Evolutionary conservation across 139 green algal species (phyloP).

Genomic region (Coccomyxa sp.): DNA sequence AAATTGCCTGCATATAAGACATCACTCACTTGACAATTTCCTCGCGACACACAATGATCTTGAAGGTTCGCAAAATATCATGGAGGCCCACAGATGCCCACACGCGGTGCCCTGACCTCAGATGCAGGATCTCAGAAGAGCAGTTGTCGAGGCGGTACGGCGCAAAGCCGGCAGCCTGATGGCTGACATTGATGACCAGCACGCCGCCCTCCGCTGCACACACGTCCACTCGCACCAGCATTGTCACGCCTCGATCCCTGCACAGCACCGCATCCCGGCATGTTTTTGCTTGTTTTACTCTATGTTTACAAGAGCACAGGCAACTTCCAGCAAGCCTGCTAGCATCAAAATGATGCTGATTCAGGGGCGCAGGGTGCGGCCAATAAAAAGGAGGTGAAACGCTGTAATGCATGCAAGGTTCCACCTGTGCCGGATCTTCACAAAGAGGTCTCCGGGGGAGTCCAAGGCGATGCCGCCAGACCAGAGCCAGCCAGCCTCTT

Average conservation of each 20-base stretch:
- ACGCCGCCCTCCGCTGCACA: conserved; percentile 20
- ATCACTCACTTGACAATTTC: background rate
- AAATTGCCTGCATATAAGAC: conserved; percentile 12
- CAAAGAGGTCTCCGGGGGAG: conserved; percentile 58
- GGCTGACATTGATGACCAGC: conserved; percentile 36
- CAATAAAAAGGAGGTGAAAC: too few relatives aligned
- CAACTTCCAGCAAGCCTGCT: too few relatives aligned
- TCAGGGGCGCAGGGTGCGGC: too few relatives aligned
- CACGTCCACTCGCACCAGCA: conserved; percentile 66
- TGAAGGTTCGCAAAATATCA: too few relatives aligned
- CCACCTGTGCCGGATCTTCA: conserved; percentile 47
- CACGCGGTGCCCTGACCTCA: conserved; percentile 11
- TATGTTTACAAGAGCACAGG: too few relatives aligned
- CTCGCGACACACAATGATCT: background rate
- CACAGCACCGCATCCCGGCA: background rate
- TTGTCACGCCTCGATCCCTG: conserved; percentile 55
- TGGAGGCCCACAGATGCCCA: background rate
- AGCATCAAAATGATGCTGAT: too few relatives aligned
- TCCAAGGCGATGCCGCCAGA: conserved; percentile 67
- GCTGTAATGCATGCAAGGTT: background rate
- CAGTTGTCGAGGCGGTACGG: conserved; percentile 85
- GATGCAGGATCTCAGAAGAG: conserved; percentile 58
- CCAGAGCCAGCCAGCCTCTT: conserved; percentile 79
- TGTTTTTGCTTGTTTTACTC: background rate
- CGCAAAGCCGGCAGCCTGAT: conserved; percentile 56